A percentile compares a stretch with the other conserved stretches of the same genome.
phyloP scores from a whole-genome alignment of 78 protist species.

The Dictyostelium citrinum region DNA sequence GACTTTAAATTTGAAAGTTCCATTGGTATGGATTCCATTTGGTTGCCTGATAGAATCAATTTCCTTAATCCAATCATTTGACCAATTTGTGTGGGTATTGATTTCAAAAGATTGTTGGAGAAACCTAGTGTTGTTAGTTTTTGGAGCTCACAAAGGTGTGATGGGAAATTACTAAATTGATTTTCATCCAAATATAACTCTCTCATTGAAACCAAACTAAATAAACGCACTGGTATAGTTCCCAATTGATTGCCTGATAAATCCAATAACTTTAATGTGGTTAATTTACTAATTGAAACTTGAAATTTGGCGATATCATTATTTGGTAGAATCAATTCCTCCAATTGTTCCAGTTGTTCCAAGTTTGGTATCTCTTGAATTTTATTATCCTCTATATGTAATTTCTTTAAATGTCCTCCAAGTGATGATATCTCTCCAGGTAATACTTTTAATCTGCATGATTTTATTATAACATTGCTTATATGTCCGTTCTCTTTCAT shows the following conservation, averaged over 20 bases:
- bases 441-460: constrained; percentile 64
- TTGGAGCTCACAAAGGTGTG: constrained; percentile 61
- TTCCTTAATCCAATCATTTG: constrained; percentile 4
- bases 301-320: constrained; percentile 51
- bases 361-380: constrained; percentile 45
- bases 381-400: constrained; percentile 52
- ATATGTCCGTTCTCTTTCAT: not conserved
- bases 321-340: constrained; percentile 16
- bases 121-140: constrained; percentile 6
- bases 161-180: constrained; percentile 28
- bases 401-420: not conserved
- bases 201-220: constrained; percentile 14
- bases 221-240: constrained; percentile 64
- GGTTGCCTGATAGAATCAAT: constrained; percentile 38
- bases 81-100: constrained; percentile 39
- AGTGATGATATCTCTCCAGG: constrained; percentile 31
- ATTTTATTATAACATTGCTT: not conserved
- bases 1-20: not conserved
- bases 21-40: constrained; percentile 19
- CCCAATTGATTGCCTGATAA: constrained; percentile 52
- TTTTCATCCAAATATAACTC: constrained; percentile 24
- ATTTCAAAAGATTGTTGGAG: constrained; percentile 15
- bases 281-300: constrained; percentile 45
- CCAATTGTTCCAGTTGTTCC: constrained; percentile 30
- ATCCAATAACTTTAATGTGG: not conserved